Base-by-base conservation (phyloP, 129 eudicot species). In the Deinandra increscens region DNA sequence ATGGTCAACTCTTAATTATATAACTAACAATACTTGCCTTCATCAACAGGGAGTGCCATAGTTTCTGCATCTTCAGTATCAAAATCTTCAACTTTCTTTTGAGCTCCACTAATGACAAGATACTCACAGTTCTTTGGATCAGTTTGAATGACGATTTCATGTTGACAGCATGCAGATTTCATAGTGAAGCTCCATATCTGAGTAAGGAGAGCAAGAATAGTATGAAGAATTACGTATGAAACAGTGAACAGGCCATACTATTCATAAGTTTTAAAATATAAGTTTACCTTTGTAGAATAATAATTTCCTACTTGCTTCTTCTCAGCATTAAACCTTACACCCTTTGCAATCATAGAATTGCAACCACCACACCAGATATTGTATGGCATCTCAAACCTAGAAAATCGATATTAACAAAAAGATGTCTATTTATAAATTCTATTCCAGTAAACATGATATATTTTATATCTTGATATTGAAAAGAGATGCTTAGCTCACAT, bases 301-400 rank as follows among this genome's bases (percentile, higher is more conserved):
- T 92, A 92, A 78, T 92, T 92, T 43, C 96, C 98, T 1, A 92
- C 98, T 92, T 92, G 96, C 80, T 88, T 92, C 78, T 92, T 92
- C 87, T 92, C 98, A 36, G 98, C 98, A 78, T 92, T 92, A 77
- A 92, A 92, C 64, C 98, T 62, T 31, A 92, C 98, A 84, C 98
- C 98, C 74, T 92, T 88, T 37, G 95, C 98, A 60, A 92, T 92
- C 98, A 92, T 92, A 75, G 98, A 86, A 73, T 83, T 87, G 67
- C 98, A 92, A 59, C 98, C 96, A 66, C 90, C 98, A 70, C 98
- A 92, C 98, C 96, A 92, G 42, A 92, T 84, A 75, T 91, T 86
- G 81, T 14, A 92, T 17, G 98, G 96, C 98, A 92, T 92, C 77
- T 92, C 98, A 60, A 92, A 92, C 80, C 97, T 91, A 60, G 18